These are phyloP conservation scores for Mrakia blollopis DNA, from an alignment of 768 basidiomycete species.

Conservation along the genomic window DNA sequence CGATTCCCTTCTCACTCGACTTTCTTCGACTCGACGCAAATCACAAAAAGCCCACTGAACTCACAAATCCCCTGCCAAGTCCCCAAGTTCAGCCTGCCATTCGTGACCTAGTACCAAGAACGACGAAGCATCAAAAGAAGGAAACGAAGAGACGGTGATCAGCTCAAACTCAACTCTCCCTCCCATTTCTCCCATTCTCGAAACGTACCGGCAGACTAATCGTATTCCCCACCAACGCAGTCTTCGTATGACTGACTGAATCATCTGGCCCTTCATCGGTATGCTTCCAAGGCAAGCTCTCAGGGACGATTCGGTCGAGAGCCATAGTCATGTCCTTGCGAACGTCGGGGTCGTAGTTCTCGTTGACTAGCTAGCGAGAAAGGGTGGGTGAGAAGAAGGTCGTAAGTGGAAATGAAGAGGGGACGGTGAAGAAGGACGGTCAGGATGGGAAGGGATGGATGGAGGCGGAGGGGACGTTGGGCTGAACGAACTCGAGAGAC, in stretches of 20 bases:
- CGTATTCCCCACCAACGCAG: slow-evolving; percentile 74
- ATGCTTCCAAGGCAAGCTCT: slow-evolving; percentile 72
- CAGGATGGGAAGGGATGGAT: neutral
- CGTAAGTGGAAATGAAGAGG: slow-evolving; percentile 47
- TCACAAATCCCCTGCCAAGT: slow-evolving; percentile 86
- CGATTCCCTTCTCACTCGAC: neutral
- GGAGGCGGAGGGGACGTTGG: no score
- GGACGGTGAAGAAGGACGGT: slow-evolving; percentile 30
- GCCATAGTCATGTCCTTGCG: slow-evolving; percentile 85
- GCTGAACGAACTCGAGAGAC: neutral
- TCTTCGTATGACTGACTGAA: slow-evolving; percentile 71
- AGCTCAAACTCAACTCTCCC: neutral
- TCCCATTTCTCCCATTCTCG: neutral
- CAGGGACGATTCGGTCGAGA: slow-evolving; percentile 80
- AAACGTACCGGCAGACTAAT: slow-evolving; percentile 76
- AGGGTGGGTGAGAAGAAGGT: slow-evolving; percentile 38
- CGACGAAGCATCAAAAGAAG: neutral
- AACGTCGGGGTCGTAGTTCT: slow-evolving; percentile 66
- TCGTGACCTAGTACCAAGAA: neutral
- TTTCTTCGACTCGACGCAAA: no score
- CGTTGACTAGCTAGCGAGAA: slow-evolving; percentile 79
- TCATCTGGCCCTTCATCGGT: slow-evolving; percentile 82
- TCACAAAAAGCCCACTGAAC: neutral
- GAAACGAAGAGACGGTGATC: neutral
- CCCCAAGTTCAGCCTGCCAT: slow-evolving; percentile 62